Percentiles rank a stretch among this genome's conserved stretches.
Evolutionary conservation across 805 yeast species (phyloP).

Genomic region (Myxozyma vanderwaltii): DNA sequence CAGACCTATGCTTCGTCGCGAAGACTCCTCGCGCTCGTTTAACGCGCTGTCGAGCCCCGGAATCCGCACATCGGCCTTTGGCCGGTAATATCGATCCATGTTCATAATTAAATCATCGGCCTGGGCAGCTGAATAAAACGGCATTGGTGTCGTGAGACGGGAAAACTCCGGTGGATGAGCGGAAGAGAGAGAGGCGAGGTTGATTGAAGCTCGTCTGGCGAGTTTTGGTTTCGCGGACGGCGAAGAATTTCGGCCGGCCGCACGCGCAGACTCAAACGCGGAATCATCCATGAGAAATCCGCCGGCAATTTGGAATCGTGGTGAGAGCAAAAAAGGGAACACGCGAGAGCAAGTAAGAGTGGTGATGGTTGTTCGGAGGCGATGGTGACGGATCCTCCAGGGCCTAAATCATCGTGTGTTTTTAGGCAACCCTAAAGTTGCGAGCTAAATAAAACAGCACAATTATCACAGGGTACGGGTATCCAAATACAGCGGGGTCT

Average conservation of each 20-base stretch:
- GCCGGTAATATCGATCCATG: slow-evolving; percentile 14
- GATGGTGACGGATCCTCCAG: slow-evolving; percentile 2
- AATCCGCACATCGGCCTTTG: slow-evolving; percentile 9
- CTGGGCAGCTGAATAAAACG: slow-evolving; percentile 9
- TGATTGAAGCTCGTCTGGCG: slow-evolving; percentile 24
- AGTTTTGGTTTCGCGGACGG: slow-evolving; percentile 6
- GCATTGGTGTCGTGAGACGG: background rate
- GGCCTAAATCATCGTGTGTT: background rate
- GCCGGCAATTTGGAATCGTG: background rate
- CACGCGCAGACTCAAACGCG: slow-evolving; percentile 13
- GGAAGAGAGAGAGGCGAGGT: slow-evolving; percentile 16
- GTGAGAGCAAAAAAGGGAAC: background rate
- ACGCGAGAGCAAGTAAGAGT: background rate
- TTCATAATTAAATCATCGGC: slow-evolving; percentile 27
- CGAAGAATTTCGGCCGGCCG: background rate
- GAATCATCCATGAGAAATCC: slow-evolving; percentile 12
- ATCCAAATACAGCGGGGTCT: too few relatives aligned
- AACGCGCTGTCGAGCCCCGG: background rate
- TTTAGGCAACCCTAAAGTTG: too few relatives aligned
- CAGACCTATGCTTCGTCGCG: background rate
- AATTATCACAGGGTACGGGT: too few relatives aligned
- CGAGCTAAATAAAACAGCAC: slow-evolving; percentile 1
- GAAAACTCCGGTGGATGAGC: slow-evolving; percentile 14
- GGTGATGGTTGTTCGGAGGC: background rate
- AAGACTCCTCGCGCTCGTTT: background rate